Percentiles rank a stretch among this genome's conserved stretches.
Conservation (phyloP, 1,139 yeast species). For the Yamadazyma diddensiae region DNA sequence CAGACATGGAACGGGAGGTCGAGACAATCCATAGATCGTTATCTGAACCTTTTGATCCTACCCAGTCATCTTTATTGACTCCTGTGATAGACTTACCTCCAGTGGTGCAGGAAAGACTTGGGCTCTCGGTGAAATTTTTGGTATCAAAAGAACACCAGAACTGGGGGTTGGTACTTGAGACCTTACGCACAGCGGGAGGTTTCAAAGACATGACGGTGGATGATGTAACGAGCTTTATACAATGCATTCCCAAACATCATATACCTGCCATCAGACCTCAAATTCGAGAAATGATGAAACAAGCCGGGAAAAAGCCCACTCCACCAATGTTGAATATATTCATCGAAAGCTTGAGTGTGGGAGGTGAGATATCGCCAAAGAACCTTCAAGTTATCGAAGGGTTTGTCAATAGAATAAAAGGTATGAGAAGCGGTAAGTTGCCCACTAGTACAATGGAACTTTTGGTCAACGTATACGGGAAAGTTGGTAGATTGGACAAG, state of each 20-base stretch:
- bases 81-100: constrained; percentile 37
- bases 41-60: constrained; percentile 8
- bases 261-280: constrained; percentile 33
- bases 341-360: constrained; percentile 38
- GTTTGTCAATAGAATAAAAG: constrained; percentile 18
- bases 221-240: constrained; percentile 42
- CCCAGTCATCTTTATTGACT: constrained; percentile 13
- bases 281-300: constrained; percentile 30
- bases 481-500: constrained; percentile 25
- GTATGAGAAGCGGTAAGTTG: constrained; percentile 17
- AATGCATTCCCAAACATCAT: constrained; percentile 41
- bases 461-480: constrained; percentile 42
- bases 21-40: constrained; percentile 17
- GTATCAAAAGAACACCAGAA: constrained; percentile 45
- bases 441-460: constrained; percentile 30
- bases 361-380: constrained; percentile 21
- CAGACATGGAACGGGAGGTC: constrained; percentile 17
- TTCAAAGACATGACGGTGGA: constrained; percentile 31
- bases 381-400: constrained; percentile 24
- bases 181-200: constrained; percentile 40
- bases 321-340: constrained; percentile 40
- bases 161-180: constrained; percentile 55
- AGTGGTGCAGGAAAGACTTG: constrained; percentile 41
- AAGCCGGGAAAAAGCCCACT: constrained; percentile 32
- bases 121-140: constrained; percentile 45